These are phyloP conservation scores for Epichloe aotearoae DNA, from an alignment of 2,329 filamentous ascomycete genomes.

Conservation along the genomic window DNA sequence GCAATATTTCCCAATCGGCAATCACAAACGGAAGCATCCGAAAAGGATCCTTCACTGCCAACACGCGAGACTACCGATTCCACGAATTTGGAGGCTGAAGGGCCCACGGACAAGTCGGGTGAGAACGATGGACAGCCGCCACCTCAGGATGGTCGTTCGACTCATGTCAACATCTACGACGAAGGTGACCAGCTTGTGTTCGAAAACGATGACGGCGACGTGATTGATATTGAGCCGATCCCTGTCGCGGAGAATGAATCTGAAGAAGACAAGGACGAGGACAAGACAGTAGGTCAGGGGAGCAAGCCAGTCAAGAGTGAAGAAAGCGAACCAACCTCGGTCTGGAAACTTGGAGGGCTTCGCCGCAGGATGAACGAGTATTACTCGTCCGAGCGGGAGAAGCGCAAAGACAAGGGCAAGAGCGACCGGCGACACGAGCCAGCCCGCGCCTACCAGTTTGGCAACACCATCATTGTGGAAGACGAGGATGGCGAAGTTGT, in stretches of 20 bases:
- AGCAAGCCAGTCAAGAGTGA: background rate
- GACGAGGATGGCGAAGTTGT: slow-evolving; percentile 78
- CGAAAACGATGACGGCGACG: slow-evolving; percentile 79
- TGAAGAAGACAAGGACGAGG: background rate
- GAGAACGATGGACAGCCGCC: slow-evolving; percentile 15
- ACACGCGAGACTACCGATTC: slow-evolving; percentile 20
- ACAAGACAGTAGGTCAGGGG: background rate
- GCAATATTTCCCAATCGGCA: slow-evolving; percentile 63
- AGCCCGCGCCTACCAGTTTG: slow-evolving; percentile 74
- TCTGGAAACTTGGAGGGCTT: slow-evolving; percentile 26
- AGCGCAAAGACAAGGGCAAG: slow-evolving; percentile 50
- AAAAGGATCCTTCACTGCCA: slow-evolving; percentile 18
- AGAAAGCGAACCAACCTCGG: slow-evolving; percentile 2
- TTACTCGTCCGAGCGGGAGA: slow-evolving; percentile 46
- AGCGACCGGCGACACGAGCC: slow-evolving; percentile 51
- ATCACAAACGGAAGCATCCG: slow-evolving; percentile 12
- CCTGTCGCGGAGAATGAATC: slow-evolving; percentile 2
- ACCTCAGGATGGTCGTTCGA: slow-evolving; percentile 3
- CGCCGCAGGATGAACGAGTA: slow-evolving; percentile 38
- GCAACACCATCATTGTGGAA: slow-evolving; percentile 78
- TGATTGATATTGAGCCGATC: slow-evolving; percentile 48
- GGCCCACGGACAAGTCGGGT: slow-evolving; percentile 16
- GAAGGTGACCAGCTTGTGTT: slow-evolving; percentile 70
- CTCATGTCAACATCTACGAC: slow-evolving; percentile 55
- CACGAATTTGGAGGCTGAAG: slow-evolving; percentile 20